Conservation (phyloP, 345 rosid genomes). For the Kandelia obovata region DNA sequence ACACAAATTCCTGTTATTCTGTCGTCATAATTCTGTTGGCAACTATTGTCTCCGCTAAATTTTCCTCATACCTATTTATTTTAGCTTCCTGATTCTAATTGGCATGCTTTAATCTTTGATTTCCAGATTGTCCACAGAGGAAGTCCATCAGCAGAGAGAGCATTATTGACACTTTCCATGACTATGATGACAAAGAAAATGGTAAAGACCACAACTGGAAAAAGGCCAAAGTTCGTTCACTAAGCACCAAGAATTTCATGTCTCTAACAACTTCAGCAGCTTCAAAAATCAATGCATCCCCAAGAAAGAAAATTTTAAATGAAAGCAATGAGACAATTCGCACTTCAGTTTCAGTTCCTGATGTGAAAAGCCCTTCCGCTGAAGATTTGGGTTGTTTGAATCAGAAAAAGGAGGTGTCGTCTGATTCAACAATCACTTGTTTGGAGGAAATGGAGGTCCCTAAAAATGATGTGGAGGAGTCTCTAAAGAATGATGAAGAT, state of each 20-base stretch:
- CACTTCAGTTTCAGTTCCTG: constrained; percentile 43
- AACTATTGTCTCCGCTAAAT: not conserved
- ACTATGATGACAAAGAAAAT: constrained; percentile 63
- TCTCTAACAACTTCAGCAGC: constrained; percentile 85
- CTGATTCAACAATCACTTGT: constrained; percentile 38
- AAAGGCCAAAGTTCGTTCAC: constrained; percentile 35
- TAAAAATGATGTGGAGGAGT: constrained; percentile 15
- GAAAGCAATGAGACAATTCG: constrained; percentile 54
- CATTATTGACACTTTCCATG: constrained; percentile 25
- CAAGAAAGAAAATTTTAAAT: constrained; percentile 65
- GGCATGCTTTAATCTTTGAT: not conserved
- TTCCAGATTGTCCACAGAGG: constrained; percentile 42
- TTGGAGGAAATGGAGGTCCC: constrained; percentile 15
- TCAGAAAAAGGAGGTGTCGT: constrained; percentile 32
- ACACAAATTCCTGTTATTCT: not conserved
- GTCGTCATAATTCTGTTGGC: not conserved
- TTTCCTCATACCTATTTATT: not conserved
- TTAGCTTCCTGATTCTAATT: constrained; percentile 7
- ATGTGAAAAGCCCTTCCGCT: constrained; percentile 30
- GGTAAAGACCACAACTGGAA: constrained; percentile 36
- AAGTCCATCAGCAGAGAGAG: constrained; percentile 44
- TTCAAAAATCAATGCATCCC: constrained; percentile 64
- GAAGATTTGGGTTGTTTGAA: constrained; percentile 30
- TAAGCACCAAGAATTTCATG: constrained; percentile 69
- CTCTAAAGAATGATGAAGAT: constrained; percentile 12